Conservation (phyloP, 805 yeast species). For the Yarrowia porcina region DNA sequence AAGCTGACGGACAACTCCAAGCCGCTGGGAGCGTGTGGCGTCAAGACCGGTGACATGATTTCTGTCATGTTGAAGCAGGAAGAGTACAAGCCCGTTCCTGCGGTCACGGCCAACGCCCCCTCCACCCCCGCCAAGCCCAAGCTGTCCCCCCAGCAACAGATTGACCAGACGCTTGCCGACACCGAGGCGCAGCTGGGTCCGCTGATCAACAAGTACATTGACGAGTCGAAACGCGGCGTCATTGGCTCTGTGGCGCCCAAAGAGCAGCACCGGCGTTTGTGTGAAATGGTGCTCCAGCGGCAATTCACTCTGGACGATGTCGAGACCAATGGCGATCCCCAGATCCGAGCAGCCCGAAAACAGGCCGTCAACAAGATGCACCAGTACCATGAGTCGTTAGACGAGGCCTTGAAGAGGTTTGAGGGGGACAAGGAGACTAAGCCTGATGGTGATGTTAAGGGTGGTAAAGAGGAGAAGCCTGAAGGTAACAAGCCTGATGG, state of each 20-base stretch:
- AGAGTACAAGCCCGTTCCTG: neutral
- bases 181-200: slow-evolving; percentile 35
- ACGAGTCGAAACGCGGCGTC: slow-evolving; percentile 28
- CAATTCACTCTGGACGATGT: slow-evolving; percentile 39
- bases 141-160: slow-evolving; percentile 32
- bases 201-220: slow-evolving; percentile 30
- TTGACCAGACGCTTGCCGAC: slow-evolving; percentile 32
- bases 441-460: slow-evolving; percentile 1
- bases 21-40: slow-evolving; percentile 50
- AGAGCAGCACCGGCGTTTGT: slow-evolving; percentile 37
- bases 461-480: neutral
- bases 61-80: slow-evolving; percentile 28
- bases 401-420: slow-evolving; percentile 25
- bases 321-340: slow-evolving; percentile 37
- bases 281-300: slow-evolving; percentile 39
- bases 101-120: slow-evolving; percentile 25
- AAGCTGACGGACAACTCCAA: slow-evolving; percentile 43
- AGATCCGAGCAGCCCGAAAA: slow-evolving; percentile 37
- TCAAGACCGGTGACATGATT: slow-evolving; percentile 52
- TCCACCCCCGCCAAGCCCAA: slow-evolving; percentile 23
- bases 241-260: slow-evolving; percentile 31
- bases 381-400: slow-evolving; percentile 35
- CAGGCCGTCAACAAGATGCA: slow-evolving; percentile 39
- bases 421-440: neutral
- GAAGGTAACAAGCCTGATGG: neutral